Conservation (phyloP, 23 red algal genomes). For the Chondrus crispus region DNA sequence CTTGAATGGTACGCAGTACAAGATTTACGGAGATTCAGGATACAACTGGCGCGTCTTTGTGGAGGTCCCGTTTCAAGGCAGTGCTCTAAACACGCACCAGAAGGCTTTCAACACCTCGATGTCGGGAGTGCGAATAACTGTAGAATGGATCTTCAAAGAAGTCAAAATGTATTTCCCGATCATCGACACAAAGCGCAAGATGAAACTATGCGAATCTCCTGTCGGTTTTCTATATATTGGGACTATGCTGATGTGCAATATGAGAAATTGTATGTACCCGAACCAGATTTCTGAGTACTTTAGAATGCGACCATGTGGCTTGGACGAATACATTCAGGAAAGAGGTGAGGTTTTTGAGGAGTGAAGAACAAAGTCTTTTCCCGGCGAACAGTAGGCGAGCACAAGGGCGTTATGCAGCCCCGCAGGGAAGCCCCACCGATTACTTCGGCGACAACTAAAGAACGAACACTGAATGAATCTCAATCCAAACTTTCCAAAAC, state of each 20-base stretch:
- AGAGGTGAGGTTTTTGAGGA: not conserved
- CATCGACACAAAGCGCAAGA: not conserved
- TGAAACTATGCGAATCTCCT: not conserved
- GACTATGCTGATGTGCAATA: not conserved
- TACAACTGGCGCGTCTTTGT: not conserved
- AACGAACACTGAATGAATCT: too few relatives aligned
- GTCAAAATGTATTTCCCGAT: not conserved
- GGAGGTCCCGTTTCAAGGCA: not conserved
- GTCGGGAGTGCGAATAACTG: not conserved
- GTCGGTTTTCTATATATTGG: not conserved
- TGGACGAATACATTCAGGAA: not conserved
- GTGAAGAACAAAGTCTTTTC: not conserved
- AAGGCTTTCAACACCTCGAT: constrained; percentile 10
- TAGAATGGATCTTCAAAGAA: constrained; percentile 7
- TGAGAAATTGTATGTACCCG: not conserved
- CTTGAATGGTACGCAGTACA: not conserved
- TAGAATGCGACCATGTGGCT: not conserved
- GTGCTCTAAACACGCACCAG: not conserved
- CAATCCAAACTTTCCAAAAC: too few relatives aligned
- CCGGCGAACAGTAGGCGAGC: too few relatives aligned
- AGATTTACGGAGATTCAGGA: not conserved
- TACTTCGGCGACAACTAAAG: not conserved
- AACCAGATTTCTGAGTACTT: constrained; percentile 8
- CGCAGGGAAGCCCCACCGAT: not conserved
- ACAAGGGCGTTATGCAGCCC: not conserved